phyloP scores from a whole-genome alignment of 1,284 basidiomycete genomes.

The Apiotrichum gracile region DNA sequence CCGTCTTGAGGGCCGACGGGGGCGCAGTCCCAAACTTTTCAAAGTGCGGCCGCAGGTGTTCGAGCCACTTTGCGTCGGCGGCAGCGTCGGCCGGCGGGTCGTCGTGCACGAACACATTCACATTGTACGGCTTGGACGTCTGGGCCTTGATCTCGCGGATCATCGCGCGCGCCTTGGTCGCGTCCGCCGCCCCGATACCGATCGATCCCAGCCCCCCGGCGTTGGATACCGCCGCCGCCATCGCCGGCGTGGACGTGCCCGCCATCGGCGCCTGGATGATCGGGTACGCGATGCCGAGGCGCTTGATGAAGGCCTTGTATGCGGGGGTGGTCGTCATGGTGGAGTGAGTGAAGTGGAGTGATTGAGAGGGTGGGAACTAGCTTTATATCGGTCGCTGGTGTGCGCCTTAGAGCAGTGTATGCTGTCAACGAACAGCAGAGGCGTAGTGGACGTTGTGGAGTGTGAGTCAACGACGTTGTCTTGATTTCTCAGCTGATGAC shows the following conservation, averaged over 20 bases:
- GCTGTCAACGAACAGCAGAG: too few relatives aligned
- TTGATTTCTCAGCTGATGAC: too few relatives aligned
- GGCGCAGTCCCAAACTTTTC: conserved; percentile 14
- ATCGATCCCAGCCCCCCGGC: conserved; percentile 37
- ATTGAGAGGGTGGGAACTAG: too few relatives aligned
- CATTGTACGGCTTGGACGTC: conserved; percentile 29
- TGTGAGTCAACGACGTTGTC: too few relatives aligned
- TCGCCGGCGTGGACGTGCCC: conserved; percentile 31
- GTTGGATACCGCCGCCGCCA: conserved; percentile 40
- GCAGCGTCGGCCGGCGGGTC: conserved; percentile 4
- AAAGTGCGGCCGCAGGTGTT: conserved; percentile 21
- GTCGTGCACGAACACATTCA: conserved; percentile 37
- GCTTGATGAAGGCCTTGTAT: not conserved
- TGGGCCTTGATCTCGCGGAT: conserved; percentile 23
- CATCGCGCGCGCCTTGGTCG: conserved; percentile 18
- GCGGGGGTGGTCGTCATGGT: not conserved
- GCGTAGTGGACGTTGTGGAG: too few relatives aligned
- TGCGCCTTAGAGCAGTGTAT: too few relatives aligned
- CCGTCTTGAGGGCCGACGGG: conserved; percentile 21
- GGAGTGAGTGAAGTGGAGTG: not conserved
- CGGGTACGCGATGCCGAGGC: conserved; percentile 25
- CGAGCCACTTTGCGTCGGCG: conserved; percentile 21
- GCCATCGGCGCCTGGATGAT: conserved; percentile 43
- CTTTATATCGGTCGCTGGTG: too few relatives aligned
- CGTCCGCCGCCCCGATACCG: conserved; percentile 26